These are phyloP conservation scores for Austroboletus novae-zelandiae DNA, from an alignment of 1,284 basidiomycete genomes.

Conservation along the genomic window DNA sequence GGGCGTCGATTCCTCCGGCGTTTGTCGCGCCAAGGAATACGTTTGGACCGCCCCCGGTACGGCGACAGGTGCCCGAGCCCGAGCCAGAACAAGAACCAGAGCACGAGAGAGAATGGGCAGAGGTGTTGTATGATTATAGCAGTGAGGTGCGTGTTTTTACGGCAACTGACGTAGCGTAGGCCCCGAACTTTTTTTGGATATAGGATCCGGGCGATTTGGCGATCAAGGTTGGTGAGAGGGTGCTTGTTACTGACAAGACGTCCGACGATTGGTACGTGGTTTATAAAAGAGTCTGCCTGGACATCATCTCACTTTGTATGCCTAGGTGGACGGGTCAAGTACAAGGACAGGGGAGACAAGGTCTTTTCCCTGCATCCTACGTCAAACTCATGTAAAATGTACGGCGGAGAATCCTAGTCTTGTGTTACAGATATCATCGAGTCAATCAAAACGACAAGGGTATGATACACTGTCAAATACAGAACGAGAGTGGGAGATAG, in stretches of 20 bases:
- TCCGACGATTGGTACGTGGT: conserved; percentile 69
- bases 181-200: not conserved
- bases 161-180: not conserved
- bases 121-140: conserved; percentile 72
- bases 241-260: conserved; percentile 60
- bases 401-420: not conserved
- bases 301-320: conserved; percentile 4
- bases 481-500: conserved; percentile 34
- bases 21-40: conserved; percentile 43
- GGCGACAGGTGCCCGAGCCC: conserved; percentile 28
- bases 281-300: not conserved
- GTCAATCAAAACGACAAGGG: conserved; percentile 25
- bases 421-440: conserved; percentile 13
- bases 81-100: conserved; percentile 41
- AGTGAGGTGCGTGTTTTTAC: conserved; percentile 48
- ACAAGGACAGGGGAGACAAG: conserved; percentile 58
- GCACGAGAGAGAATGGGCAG: conserved; percentile 65
- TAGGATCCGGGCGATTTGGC: conserved; percentile 68
- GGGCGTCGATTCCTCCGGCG: conserved; percentile 44
- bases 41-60: conserved; percentile 57
- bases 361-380: conserved; percentile 74
- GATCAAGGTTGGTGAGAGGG: conserved; percentile 50
- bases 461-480: conserved; percentile 30
- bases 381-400: conserved; percentile 53
- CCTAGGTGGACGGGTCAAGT: conserved; percentile 74